Base-by-base conservation (phyloP, 2,329 filamentous ascomycete genomes). In the Leptographium lundbergii region DNA sequence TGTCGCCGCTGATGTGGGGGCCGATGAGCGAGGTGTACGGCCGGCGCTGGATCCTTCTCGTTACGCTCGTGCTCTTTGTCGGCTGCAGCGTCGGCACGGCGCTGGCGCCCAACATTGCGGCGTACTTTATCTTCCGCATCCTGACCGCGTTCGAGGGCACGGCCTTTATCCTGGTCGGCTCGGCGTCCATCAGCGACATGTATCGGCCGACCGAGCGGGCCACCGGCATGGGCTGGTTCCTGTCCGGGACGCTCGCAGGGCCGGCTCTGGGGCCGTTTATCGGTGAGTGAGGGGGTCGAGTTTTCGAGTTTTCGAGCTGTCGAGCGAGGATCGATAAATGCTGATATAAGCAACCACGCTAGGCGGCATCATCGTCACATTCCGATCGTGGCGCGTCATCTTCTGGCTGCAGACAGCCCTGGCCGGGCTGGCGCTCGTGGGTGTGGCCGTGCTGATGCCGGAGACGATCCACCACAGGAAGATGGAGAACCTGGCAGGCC, bases 101-200 rank as follows among this genome's bases (percentile, higher is more conserved):
- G 0, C 71, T 87, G 5, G 77, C 85, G 2, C 85, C 85, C 0
- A 86, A 87, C 63, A 73, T 89, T 9, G 77, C 77, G 1, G 72
- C 80, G 0, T 89, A 85, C 67, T 88, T 86, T 66, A 72, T 87
- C 51, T 88, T 88, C 67, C 81, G 86, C 2, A 79, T 86, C 65
- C 72, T 88, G 60, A 87, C 84, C 0, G 86, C 85, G 0, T 86
- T 87, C 62, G 82, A 87, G 72, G 86, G 85, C 11, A 88, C 84
- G 0, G 79, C 81, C 0, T 87, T 88, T 62, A 72, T 89, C 4
- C 81, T 86, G 9, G 80, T 88, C 36, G 86, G 86, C 1, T 82
- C 80, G 3, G 80, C 81, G 0, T 81, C 81, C 34, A 81, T 89
- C 50, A 71, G 71, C 22, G 79, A 84, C 64, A 74, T 81, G 48